Evolutionary conservation across 1,284 basidiomycete species (phyloP), one percentile per base, ranked within the genome.

Genomic region (Melampsora occidentalis): DNA sequence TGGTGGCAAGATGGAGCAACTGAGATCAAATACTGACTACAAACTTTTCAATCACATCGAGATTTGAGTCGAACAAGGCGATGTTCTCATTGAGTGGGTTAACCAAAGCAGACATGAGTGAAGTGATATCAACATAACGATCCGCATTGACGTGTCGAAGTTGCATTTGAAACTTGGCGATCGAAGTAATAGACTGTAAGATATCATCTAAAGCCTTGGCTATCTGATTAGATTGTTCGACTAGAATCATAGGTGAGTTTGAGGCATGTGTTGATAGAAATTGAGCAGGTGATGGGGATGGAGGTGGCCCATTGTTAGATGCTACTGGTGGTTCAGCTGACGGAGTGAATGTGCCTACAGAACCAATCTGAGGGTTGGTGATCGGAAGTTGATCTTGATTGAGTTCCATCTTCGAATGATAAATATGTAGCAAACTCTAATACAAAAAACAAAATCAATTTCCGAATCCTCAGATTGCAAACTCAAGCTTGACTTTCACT

Each of bases 41-140:
- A 22, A 59, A 59, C n/a, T 59, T 59, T 59, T 59, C 53, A 14
- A 59, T 59, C 7, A 22, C 53, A 28, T 59, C 53, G 9, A 59
- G 53, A 59, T 59, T 59, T 25, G 53, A 59, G 53, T 59, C 28
- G 2, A 59, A 59, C 10, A 10, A 28, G 28, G 28, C 53, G 10
- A 59, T 59, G n/a, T 28, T 22, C 53, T 59, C 53, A 28, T 59
- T 59, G 20, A 59, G 53, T 16, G 53, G n/a, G 10, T 59, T 59
- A 28, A 59, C 53, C 22, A 22, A 28, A 10, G 12, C 53, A 28
- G 53, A 22, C n/a, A 59, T 14, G 22, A 59, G 7, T 22, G n/a
- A 59, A 9, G 9, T 22, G 25, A 9, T 59, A 22, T 59, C 53
- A 22, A 59, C 53, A 59, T 22, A 59, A 9, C 53, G 53, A 28